Base-by-base conservation (phyloP, 805 yeast genomes). In the Tetrapisispora pingtungensis region DNA sequence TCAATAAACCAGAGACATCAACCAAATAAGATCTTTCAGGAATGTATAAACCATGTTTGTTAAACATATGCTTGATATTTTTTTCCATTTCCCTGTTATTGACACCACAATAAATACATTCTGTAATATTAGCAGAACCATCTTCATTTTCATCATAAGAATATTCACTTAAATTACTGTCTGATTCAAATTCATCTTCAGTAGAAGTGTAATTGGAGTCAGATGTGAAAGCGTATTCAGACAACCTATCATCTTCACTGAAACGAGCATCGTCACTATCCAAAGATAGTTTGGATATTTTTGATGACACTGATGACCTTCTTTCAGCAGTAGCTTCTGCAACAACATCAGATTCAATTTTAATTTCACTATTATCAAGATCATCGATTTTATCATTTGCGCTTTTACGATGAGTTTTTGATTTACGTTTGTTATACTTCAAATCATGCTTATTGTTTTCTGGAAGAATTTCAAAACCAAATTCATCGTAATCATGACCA, bases 11-110 rank as follows among this genome's bases (percentile, higher is more conserved):
- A 33, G 68, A 72, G 40, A 76, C 66, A 59, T 89, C 86, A 0
- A 65, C 68, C 40, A 93, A 69, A 55, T 77, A 88, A 14, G 76
- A 72, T 48, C 72, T 68, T 61, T 93, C 97, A 1, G 98, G 98
- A 7, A 93, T 73, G 49, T 82, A 93, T 36, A 93, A 70, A 1
- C 97, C 97, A 62, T 84, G 96, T 32, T 63, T 68, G 46, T 71
- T 72, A 56, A 76, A 79, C 95, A 93, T 83, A 62, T 93, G 96
- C 26, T 70, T 71, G 27, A 83, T 72, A 49, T 81, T 81, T 31
- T 67, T 71, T 52, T 80, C 84, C 15, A 78, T 57, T 26, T 75
- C 77, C 13, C 58, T 65, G 48, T 77, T 73, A 42, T 74, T 68
- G 26, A 65, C 54, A 26, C 80, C 81, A 63, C 85, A 79, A 51